phyloP scores from a whole-genome alignment of 495 filamentous ascomycete genomes.

The Penicillium turbatum region DNA sequence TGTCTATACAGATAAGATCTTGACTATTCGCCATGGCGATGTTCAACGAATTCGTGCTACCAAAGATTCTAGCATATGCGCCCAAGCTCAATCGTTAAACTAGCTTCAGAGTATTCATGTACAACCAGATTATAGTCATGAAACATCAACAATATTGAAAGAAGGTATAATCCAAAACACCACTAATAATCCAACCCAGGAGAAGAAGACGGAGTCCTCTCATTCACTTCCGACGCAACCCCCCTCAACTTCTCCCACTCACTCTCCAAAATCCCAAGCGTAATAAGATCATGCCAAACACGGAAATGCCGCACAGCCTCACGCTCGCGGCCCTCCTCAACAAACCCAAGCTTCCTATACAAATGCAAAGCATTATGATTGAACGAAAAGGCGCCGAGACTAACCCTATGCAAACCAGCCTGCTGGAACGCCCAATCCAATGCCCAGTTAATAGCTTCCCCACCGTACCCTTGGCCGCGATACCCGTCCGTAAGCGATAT shows the following conservation, averaged over 20 bases:
- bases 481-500: slow-evolving; percentile 34
- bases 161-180: no score
- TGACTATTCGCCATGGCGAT: no score
- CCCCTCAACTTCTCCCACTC: slow-evolving; percentile 34
- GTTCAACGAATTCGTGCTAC: no score
- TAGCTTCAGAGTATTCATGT: no score
- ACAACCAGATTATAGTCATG: no score
- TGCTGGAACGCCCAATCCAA: slow-evolving; percentile 46
- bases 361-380: slow-evolving; percentile 41
- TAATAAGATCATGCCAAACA: slow-evolving; percentile 40
- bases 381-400: slow-evolving; percentile 32
- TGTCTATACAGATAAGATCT: no score
- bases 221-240: neutral
- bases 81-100: no score
- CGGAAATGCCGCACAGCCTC: slow-evolving; percentile 41
- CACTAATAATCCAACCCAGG: no score
- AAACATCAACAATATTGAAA: no score
- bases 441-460: slow-evolving; percentile 49
- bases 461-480: slow-evolving; percentile 50
- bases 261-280: slow-evolving; percentile 42
- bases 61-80: no score
- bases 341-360: slow-evolving; percentile 48
- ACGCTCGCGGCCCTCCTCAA: slow-evolving; percentile 43
- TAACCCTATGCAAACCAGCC: slow-evolving; percentile 41
- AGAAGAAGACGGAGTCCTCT: neutral